Evolutionary conservation across 2,329 filamentous ascomycete genomes (phyloP), one percentile per base, ranked within the genome.

Genomic region (Colletotrichum sp.): DNA sequence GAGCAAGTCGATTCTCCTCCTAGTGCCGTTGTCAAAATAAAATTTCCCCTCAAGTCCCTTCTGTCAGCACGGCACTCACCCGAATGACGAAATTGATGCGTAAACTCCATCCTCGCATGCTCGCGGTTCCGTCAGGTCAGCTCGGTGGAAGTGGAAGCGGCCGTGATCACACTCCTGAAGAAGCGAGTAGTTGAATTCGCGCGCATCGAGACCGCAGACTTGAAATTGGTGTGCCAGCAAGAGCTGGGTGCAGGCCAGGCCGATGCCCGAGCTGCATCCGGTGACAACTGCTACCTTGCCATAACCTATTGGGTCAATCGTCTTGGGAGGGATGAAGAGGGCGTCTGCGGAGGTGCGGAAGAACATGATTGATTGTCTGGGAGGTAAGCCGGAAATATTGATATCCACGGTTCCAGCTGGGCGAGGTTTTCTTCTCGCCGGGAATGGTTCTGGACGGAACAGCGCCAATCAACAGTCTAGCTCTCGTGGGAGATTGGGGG

Each of bases 1-100:
- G n/a, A 89, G 81, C 13, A 87, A 82, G 76, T 89, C 86, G 48
- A 87, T 79, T 21, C 79, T 79, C 3, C 73, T 71, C 16, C 79
- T 73, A 18, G 13, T 12, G 13, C 36, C 34, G n/a, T 64, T n/a
- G 34, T 64, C 18, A 63, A 14, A 26, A 10, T 8, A 43, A 10
- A 18, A 2, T 26, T 28, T 16, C 24, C 16, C 24, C 26, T 26
- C 55, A 21, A 59, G 24, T 30, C 21, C 13, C 24, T 9, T 30
- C 55, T 16, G 24, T n/a, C 55, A 59, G 43, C n/a, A 52, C 14
- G 18, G 10, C 32, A 30, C 64, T 52, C 30, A 65, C 57, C 70
- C 64, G 16, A 75, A 75, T 16, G 64, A 73, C 10, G 64, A 48
- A 36, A 75, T n/a, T 12, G 70, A 61, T 34, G 64, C 43, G 39